Base-by-base conservation (phyloP, 768 basidiomycete genomes). In the Mycena indigotica region DNA sequence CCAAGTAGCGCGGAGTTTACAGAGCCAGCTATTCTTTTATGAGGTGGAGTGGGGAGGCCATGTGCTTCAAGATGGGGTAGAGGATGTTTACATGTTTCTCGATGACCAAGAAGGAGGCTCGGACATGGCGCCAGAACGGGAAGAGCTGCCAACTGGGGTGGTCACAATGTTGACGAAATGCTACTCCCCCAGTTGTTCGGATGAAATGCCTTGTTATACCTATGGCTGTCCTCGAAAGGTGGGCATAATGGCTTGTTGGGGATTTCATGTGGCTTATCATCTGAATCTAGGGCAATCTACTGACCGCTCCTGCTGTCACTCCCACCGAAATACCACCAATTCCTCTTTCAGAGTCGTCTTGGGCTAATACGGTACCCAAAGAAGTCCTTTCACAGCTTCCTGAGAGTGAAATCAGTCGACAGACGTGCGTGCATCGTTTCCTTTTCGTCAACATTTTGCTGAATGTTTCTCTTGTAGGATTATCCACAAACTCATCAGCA, bases 1-100 rank as follows among this genome's bases (percentile, higher is more conserved):
- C 28, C 87, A 90, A 68, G 88, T 96, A 35, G 97, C 94, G 3
- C 86, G 93, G 30, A 92, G 91, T 56, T 78, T 98, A 32, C 95
- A 98, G 68, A 88, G 84, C 56, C 93, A 96, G 69, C 80, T 98
- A 3, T 98, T 94, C 79, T 95, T 97, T 72, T 93, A 93, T 68
- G 96, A 98, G 70, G 95, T 98, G 5, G 95, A 98, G 68, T 96
- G 95, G 92, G 93, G 89, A 28, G 86, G 87, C 50, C 84, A 87
- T 19, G 79, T 86, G 1, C 73, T 97, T 53, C 85, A 89, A 55
- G 94, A 95, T 66, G 87, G 90, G 2, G 90, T 95, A 3, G 94
- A 95, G 66, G 93, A 95, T 60, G 94, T 97, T 5, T 97, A 91
- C 74, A 91, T 89, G 80, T 96, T 97, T 72, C 77, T 92, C 67